Evolutionary conservation across 106 monocot genomes (phyloP), one percentile per base, ranked within the genome.

Genomic region (Dioscorea zingiberensis): DNA sequence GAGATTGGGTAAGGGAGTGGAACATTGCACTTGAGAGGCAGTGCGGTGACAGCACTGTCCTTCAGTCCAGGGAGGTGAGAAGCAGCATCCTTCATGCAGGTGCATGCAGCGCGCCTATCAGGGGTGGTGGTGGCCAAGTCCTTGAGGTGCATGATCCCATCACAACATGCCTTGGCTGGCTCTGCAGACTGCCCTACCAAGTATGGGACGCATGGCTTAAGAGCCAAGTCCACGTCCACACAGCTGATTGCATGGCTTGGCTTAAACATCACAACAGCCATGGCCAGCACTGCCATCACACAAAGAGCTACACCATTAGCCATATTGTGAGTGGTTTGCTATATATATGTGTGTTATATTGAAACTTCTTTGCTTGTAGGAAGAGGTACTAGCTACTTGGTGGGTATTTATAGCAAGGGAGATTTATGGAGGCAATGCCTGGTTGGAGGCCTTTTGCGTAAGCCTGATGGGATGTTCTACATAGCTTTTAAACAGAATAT

Each of bases 11-110:
- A 62, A 21, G 71, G 60, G 7, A 63, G 38, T 27, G 59, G 44
- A 16, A 27, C 53, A 53, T 38, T 22, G 71, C 71, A 71, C 53
- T 63, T 61, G 13, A 21, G 62, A 7, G 62, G 71, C 45, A 71
- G 53, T 17, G 46, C 45, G 53, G 27, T 14, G 13, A 71, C 62
- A 14, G 54, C 29, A 13, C 26, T 28, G 13, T 51, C 47, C 48
- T 71, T 49, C 22, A 71, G 3, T 27, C 60, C 60, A 0, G 46
- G 21, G 51, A 71, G n/a, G 4, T 44, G 68, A 16, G 53, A 25
- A 10, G 54, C 71, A 6, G 62, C 62, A 7, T 21, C 47, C 62
- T 61, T 71, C 47, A 71, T 17, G 25, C 61, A 71, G 12, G 17
- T 5, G 61, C 71, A 71, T 3, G 71, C 27, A 32, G 8, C 13